Evolutionary conservation across 257 asterid genomes (phyloP).

Genomic region (Salvia splendens): DNA sequence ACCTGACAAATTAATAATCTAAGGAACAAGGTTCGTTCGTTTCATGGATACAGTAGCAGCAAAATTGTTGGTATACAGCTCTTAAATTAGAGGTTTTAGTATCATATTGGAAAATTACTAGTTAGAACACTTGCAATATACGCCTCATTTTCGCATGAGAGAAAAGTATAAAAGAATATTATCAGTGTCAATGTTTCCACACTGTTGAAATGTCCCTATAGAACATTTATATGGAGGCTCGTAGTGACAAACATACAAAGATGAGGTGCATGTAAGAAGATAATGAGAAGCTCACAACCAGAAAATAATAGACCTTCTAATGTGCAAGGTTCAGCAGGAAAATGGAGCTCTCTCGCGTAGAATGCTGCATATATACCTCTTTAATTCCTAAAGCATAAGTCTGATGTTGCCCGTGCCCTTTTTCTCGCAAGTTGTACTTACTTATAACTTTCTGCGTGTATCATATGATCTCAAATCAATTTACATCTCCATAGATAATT

Average conservation of each 20-base stretch:
- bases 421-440: conserved; percentile 76
- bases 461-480: conserved; percentile 24
- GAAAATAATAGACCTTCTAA: conserved; percentile 14
- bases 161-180: conserved; percentile 16
- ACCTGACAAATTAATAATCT: conserved; percentile 56
- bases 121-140: not conserved
- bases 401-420: conserved; percentile 93
- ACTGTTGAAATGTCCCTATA: not conserved
- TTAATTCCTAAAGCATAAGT: conserved; percentile 97
- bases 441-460: conserved; percentile 60
- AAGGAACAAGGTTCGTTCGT: conserved; percentile 25
- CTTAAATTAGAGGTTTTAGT: not conserved
- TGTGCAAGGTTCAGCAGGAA: not conserved
- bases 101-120: conserved; percentile 7
- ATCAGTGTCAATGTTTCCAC: not conserved
- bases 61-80: not conserved
- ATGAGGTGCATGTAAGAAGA: not conserved
- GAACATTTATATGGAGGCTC: conserved; percentile 10
- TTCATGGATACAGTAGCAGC: conserved; percentile 14
- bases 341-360: conserved; percentile 24
- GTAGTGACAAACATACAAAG: conserved; percentile 4
- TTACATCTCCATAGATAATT: not conserved
- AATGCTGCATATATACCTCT: conserved; percentile 61
- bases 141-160: not conserved
- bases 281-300: conserved; percentile 24